Evolutionary conservation across 306 rosid species (phyloP).

Genomic region (Fragaria vesca): DNA sequence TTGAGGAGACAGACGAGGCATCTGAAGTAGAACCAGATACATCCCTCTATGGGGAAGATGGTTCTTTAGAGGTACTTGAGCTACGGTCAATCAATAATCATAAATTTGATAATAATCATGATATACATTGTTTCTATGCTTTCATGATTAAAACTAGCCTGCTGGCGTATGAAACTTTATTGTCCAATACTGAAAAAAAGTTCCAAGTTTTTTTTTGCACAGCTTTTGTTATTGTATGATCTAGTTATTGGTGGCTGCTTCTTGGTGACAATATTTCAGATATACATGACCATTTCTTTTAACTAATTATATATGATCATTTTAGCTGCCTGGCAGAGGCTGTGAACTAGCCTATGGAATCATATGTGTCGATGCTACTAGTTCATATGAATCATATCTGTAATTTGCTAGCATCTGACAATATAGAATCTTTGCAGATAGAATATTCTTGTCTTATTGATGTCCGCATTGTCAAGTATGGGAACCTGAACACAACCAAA

Average conservation of each 20-base stretch:
- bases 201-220: not conserved
- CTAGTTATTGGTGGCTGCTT: not conserved
- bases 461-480: constrained; percentile 43
- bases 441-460: constrained; percentile 50
- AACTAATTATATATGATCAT: not conserved
- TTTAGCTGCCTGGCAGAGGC: constrained; percentile 1
- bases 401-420: constrained; percentile 28
- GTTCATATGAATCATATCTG: not conserved
- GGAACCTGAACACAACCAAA: constrained; percentile 31
- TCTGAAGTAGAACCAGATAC: constrained; percentile 45
- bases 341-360: not conserved
- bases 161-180: not conserved
- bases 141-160: not conserved
- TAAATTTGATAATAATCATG: not conserved
- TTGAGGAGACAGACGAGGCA: constrained; percentile 51
- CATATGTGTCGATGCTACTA: not conserved
- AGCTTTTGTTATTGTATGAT: not conserved
- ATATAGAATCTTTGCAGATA: constrained; percentile 36
- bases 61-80: constrained; percentile 75
- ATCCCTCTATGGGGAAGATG: constrained; percentile 70
- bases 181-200: not conserved
- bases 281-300: not conserved
- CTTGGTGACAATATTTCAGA: not conserved
- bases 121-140: not conserved
- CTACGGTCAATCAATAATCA: not conserved